Evolutionary conservation across 2,329 filamentous ascomycete species (phyloP), one percentile per base, ranked within the genome.

Genomic region (Fusarium penzigii): DNA sequence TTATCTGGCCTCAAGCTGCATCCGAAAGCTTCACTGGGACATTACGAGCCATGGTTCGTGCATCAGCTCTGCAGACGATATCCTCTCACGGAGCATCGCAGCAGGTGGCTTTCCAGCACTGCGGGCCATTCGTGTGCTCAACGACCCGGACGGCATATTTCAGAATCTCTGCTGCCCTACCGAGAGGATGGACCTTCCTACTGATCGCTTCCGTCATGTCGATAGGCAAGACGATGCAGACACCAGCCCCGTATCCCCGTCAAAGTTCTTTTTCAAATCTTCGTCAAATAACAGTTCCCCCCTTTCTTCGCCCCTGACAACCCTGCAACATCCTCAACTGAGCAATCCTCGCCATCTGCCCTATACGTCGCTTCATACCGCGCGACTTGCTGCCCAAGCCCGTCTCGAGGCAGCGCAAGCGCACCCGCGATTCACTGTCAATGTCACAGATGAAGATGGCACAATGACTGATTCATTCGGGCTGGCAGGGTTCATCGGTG

Each of bases 101-200:
- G 78, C 80, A 2, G 73, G 74, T 5, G 84, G 83, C 0, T 89
- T 92, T 63, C 88, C 89, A 0, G 67, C 72, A 1, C 76, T 92
- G 10, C 75, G 73, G 10, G 73, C 66, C 2, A 71, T 92, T 16
- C 82, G 88, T 48, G 77, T 83, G 0, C 89, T 87, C 2, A 83
- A 83, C 51, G 89, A 92, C 58, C 81, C 86, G 2, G 81, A 89
- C 6, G 89, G 88, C 25, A 61, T 82, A 8, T 83, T 92, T 56
- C 89, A 92, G 70, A 72, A 76, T 2, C 77, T 91, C 1, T 92
- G 89, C 68, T 80, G 78, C 41, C 88, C 88, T 1, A 72, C 78
- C 5, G 80, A 81, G 29, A 76, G 77, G 29, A 74, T 82, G 17
- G 78, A 84, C 39, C 71, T 80, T 17, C 75, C 79, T 1, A 70